phyloP scores from a whole-genome alignment of 2,329 filamentous ascomycete species.

The Massarina eburnea region DNA sequence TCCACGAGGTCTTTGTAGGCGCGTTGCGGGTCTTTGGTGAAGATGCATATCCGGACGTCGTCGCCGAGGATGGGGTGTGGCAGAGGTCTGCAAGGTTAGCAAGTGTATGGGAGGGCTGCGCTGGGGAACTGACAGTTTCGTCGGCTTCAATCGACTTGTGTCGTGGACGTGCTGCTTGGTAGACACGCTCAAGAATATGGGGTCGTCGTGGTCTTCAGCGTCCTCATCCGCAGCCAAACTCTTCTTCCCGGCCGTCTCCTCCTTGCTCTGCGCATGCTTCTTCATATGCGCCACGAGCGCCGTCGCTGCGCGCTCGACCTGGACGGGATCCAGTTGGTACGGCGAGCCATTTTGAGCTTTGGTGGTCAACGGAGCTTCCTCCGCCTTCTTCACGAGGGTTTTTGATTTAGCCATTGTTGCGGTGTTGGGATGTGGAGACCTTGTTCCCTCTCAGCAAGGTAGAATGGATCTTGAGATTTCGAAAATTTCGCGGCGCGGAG shows the following conservation, averaged over 20 bases:
- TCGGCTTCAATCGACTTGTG: slow-evolving; percentile 77
- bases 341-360: slow-evolving; percentile 40
- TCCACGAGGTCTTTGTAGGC: slow-evolving; percentile 87
- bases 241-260: slow-evolving; percentile 53
- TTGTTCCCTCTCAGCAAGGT: neutral
- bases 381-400: slow-evolving; percentile 22
- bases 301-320: slow-evolving; percentile 62
- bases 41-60: slow-evolving; percentile 76
- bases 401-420: slow-evolving; percentile 38
- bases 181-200: slow-evolving; percentile 64
- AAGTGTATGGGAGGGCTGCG: too few species aligned
- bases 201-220: slow-evolving; percentile 50
- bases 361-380: slow-evolving; percentile 39
- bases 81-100: slow-evolving; percentile 50
- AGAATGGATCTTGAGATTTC: neutral
- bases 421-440: neutral
- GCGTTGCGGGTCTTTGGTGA: slow-evolving; percentile 80
- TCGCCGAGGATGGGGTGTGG: slow-evolving; percentile 73
- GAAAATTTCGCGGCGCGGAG: slow-evolving; percentile 16
- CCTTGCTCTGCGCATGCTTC: slow-evolving; percentile 51
- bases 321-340: slow-evolving; percentile 48
- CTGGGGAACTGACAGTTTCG: slow-evolving; percentile 63
- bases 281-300: slow-evolving; percentile 62
- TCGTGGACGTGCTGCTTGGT: slow-evolving; percentile 71
- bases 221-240: slow-evolving; percentile 54